Evolutionary conservation across 805 yeast species (phyloP), one percentile per base, ranked within the genome.

Genomic region (Wickerhamomyces queroliae): DNA sequence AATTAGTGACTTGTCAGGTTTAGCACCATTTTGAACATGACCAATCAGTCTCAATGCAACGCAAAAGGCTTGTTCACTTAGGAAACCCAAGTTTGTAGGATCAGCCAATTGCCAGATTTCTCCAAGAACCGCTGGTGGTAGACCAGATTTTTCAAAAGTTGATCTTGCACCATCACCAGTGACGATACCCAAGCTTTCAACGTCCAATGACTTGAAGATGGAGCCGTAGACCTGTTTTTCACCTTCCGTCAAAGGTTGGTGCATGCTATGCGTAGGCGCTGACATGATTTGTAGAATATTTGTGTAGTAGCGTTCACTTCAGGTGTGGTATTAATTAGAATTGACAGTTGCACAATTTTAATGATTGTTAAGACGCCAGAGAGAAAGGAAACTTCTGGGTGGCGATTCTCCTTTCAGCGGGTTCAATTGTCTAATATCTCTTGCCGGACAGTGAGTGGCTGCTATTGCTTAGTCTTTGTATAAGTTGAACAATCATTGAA

Each of bases 41-140:
- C 95, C 95, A 53, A 93, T 85, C 49, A 88, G 67, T 58, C 99
- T 76, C 78, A 93, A 73, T 17, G 97, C 96, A 38, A 79, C 74
- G 45, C 84, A 76, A 62, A 93, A 93, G 20, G 90, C 91, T 41
- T 74, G 70, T 55, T 81, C 86, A 50, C 82, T 83, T 46, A 93
- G 69, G 54, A 81, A 84, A 0, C 99, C 99, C 46, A 79, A 72
- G 64, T 88, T 88, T 43, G 78, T 80, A n/a, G 76, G 74, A 63
- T 93, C 99, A n/a, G 96, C 89, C 26, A 84, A 59, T 59, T 85
- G 90, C 99, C 99, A 93, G 46, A 93, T 81, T 61, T 89, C 93
- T 9, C 96, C 95, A 26, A 93, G 69, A 23, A 75, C 65, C 15
- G 80, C 69, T 4, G 95, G 82, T 6, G 93, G 80, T 35, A 93